phyloP scores from a whole-genome alignment of 192 early-diverging fungal species.

The Backusella liffmaniae region DNA sequence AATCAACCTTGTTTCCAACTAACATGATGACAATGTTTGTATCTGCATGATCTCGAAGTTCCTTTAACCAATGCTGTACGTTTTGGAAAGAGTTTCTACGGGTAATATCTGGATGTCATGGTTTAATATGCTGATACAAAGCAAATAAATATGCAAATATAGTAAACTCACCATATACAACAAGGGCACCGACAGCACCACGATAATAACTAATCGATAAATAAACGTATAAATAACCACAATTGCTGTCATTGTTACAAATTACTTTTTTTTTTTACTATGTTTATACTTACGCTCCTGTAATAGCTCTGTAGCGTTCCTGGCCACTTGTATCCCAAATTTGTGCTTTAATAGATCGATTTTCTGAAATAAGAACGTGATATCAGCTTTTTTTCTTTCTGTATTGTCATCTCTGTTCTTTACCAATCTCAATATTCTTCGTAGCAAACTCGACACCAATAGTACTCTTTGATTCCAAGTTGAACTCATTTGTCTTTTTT shows the following conservation, averaged over 20 bases:
- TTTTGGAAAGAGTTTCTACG: conserved; percentile 74
- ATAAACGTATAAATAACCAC: background rate
- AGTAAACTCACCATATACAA: conserved; percentile 82
- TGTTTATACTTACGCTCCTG: conserved; percentile 55
- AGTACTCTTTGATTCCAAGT: conserved; percentile 50
- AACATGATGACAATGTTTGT: conserved; percentile 90
- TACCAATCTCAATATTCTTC: conserved; percentile 45
- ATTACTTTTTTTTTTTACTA: background rate
- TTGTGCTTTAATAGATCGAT: conserved; percentile 41
- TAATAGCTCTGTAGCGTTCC: conserved; percentile 84
- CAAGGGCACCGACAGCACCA: conserved; percentile 89
- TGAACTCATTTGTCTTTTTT: conserved; percentile 48
- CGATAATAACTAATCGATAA: conserved; percentile 74
- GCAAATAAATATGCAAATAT: conserved; percentile 2
- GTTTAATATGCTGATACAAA: background rate
- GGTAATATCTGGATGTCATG: conserved; percentile 32
- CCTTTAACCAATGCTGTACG: conserved; percentile 89
- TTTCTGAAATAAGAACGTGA: conserved; percentile 21
- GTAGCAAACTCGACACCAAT: conserved; percentile 55
- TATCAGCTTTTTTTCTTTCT: too few species aligned
- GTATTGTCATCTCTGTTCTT: background rate
- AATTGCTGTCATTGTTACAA: background rate
- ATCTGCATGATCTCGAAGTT: conserved; percentile 89
- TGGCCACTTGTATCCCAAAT: conserved; percentile 84
- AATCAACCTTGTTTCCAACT: conserved; percentile 91